Evolutionary conservation across 1,284 basidiomycete genomes (phyloP), one percentile per base, ranked within the genome.

Genomic region (Bondarzewia mesenterica): DNA sequence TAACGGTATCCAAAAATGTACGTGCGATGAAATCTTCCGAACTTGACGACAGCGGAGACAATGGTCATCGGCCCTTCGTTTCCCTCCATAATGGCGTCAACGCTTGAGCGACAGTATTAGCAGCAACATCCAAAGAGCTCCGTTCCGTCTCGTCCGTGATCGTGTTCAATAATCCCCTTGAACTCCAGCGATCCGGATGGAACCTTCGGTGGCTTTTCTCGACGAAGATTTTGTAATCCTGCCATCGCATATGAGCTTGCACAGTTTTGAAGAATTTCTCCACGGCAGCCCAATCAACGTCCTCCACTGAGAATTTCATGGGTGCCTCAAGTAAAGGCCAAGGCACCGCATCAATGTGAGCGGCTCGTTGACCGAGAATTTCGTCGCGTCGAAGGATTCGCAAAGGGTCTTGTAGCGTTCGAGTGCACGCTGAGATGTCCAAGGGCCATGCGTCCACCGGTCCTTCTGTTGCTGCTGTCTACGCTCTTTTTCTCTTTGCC

Each of bases 201-300:
- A 84, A 83, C 29, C 85, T 70, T 43, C 77, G 73, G 53, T 85
- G 79, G 53, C 80, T 82, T 59, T 78, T 79, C 64, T 83, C 78
- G 6, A 89, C 71, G 47, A 88, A 72, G 2, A 59, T 60, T 57
- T 72, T 77, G 63, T 76, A 87, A 44, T 85, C 81, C 58, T 80
- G 74, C 22, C 61, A 48, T 18, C 75, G 70, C 71, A 85, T 72
- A 44, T 73, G 71, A 14, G 55, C 49, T 54, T 68, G 69, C 25
- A 80, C 71, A 3, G 69, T 66, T 16, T 63, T 60, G 58, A 88
- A 89, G 62, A 89, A 89, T n/a, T 65, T 64, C 59, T 85, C 82
- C 42, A 88, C 84, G 0, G 78, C 68, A 14, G 68, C 61, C 80
- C 81, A 86, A 50, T 80, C 78, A 44, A 88, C 69, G 54, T 86